A percentile compares a stretch with the other conserved stretches of the same genome.
phyloP scores from a whole-genome alignment of 2,329 filamentous ascomycete genomes.

The Phaeosphaeria sp. region DNA sequence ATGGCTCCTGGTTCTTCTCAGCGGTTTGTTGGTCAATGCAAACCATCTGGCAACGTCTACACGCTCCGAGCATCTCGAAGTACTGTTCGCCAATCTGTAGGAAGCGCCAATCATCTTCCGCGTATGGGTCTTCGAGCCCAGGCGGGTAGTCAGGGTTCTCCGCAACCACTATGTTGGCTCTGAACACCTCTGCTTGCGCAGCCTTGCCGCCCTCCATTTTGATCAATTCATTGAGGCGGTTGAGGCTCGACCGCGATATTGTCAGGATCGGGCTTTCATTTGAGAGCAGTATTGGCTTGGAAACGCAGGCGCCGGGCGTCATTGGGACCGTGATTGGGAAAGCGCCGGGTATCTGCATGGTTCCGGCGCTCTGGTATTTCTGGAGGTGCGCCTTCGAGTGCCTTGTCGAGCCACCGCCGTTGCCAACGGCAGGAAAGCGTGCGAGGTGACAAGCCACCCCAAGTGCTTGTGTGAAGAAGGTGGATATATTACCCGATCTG shows the following conservation, averaged over 20 bases:
- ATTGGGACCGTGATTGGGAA: constrained; percentile 57
- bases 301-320: constrained; percentile 58
- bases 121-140: constrained; percentile 67
- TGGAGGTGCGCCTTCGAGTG: constrained; percentile 75
- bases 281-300: constrained; percentile 74
- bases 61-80: constrained; percentile 80
- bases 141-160: constrained; percentile 50
- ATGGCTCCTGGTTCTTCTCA: constrained; percentile 80
- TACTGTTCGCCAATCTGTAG: constrained; percentile 69
- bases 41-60: constrained; percentile 93
- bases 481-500: constrained; percentile 66
- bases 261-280: constrained; percentile 95
- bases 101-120: constrained; percentile 78
- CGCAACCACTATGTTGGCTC: constrained; percentile 84
- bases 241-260: constrained; percentile 80
- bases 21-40: constrained; percentile 88
- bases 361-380: constrained; percentile 47
- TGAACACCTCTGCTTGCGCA: constrained; percentile 77
- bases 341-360: constrained; percentile 57
- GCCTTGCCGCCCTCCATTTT: constrained; percentile 65
- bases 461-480: constrained; percentile 78
- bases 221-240: constrained; percentile 77
- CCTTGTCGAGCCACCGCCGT: constrained; percentile 60
- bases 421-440: constrained; percentile 73
- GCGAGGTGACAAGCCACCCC: constrained; percentile 83